Evolutionary conservation across 2,329 filamentous ascomycete species (phyloP), one percentile per base, ranked within the genome.

Genomic region (Fusarium penzigii): DNA sequence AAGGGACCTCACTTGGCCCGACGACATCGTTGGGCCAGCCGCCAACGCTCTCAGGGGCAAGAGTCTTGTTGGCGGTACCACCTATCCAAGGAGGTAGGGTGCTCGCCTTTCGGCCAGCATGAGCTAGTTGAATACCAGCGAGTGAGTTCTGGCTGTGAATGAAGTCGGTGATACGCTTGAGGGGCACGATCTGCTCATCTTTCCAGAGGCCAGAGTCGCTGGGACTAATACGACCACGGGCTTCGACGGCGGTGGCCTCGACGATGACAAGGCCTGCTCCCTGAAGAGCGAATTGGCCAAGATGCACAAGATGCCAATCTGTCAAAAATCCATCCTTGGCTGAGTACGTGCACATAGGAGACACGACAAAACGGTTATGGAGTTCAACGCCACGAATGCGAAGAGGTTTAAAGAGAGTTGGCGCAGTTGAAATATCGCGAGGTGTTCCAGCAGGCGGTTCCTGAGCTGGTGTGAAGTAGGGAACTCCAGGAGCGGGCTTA

Each of bases 191-290:
- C 70, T 97, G 92, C 34, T 81, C 84, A 69, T 96, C 92, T 56
- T 88, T 79, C 92, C 92, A 97, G 8, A 97, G 74, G 1, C 92
- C 91, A 12, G 77, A 74, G 68, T 93, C 89, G 68, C 92, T 79
- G 1, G 91, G 90, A 1, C 89, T 88, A 75, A 96, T 96, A 49
- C 92, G 83, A 29, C 92, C 92, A 61, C 92, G 85, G 6, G 89
- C 73, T 10, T 83, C 77, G 0, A 96, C 88, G 32, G 85, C 78
- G 1, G 89, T 92, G 25, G 92, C 90, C 74, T 96, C 92, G 51
- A 92, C 78, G 53, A 92, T 83, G 44, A 87, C 76, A 16, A 96
- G 76, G 2, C 84, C 88, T 0, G 89, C 86, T 12, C 92, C 92
- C 50, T 88, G 84, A 52, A 87, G 78, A 17, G 90, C 81, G 61